Evolutionary conservation across 208 protist species (phyloP), one percentile per base, ranked within the genome.

Genomic region (Acanthamoeba healyi): DNA sequence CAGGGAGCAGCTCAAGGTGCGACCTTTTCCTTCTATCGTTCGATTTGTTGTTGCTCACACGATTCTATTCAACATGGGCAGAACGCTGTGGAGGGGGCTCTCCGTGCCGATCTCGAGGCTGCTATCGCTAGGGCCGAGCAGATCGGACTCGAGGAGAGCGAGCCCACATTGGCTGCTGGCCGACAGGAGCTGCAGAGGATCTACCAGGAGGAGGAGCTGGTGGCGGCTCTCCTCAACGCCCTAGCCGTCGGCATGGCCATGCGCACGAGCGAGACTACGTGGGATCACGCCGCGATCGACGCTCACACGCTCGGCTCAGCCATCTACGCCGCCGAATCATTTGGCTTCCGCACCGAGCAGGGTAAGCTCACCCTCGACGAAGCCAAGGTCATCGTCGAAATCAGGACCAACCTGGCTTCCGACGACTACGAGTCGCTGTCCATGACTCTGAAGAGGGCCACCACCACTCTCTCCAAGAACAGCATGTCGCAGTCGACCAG

Each of bases 281-380:
- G 82, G 82, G 82, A 90, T 46, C 82, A 90, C 54, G 22, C 36
- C 54, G 40, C 44, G 3, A 90, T 90, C 40, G 82, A 90, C 40
- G 42, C 54, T 29, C 44, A 90, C 51, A 67, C 51, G 12, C 34
- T 90, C 32, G 54, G n/a, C 15, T 67, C 51, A 0, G 82, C 51
- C 82, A 54, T 67, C 34, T n/a, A 65, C 26, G 51, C 42, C 24
- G 72, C 67, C 26, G 63, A 84, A 7, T 32, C 29, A 0, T 84
- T 72, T 89, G 42, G 61, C 63, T 93, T 93, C 89, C 40, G 51
- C 29, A 93, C 89, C 17, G 61, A 93, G 63, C 32, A 72, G 38
- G 89, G 89, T 42, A 86, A 49, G 65, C 63, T 58, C 29, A 38
- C 34, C 29, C 29, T 93, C 40, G 44, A 93, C 29, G 72, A 77